Conservation (phyloP, 106 monocot species). For the Dendrobium chrysotoxum region DNA sequence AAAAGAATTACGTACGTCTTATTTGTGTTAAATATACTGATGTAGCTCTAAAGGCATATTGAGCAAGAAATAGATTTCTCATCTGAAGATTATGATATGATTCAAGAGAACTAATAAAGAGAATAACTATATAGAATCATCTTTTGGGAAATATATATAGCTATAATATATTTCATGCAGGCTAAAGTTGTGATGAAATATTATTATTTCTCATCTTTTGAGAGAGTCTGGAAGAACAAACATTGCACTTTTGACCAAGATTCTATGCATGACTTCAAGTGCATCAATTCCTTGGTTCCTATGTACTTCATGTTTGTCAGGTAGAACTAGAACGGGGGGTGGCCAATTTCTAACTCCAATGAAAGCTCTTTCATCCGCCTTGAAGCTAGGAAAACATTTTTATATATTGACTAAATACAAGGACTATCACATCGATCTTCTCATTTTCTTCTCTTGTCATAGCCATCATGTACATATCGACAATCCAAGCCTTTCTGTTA, state of each 20-base stretch:
- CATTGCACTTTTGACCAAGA: slow-evolving; percentile 8
- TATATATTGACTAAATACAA: not conserved
- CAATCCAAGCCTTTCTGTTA: not conserved
- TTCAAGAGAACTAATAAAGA: not conserved
- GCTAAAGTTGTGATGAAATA: slow-evolving; percentile 3
- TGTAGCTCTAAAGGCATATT: too few relatives aligned
- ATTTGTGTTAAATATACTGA: too few relatives aligned
- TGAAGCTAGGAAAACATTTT: slow-evolving; percentile 8
- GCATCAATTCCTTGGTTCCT: not conserved
- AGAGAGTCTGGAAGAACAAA: slow-evolving; percentile 9
- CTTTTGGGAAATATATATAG: not conserved
- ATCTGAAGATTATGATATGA: not conserved
- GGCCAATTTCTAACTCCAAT: not conserved
- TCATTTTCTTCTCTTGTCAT: slow-evolving; percentile 1
- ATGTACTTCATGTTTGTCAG: not conserved
- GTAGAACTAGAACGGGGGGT: not conserved
- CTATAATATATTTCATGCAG: slow-evolving; percentile 1
- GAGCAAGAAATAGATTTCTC: not conserved
- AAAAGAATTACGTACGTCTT: not conserved
- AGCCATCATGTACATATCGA: slow-evolving; percentile 3
- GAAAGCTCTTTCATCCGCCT: not conserved
- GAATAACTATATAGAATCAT: not conserved
- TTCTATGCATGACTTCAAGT: not conserved
- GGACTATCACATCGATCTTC: not conserved
- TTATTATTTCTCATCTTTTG: slow-evolving; percentile 5